phyloP scores from a whole-genome alignment of 805 yeast genomes.

The Candida tammaniensis region DNA sequence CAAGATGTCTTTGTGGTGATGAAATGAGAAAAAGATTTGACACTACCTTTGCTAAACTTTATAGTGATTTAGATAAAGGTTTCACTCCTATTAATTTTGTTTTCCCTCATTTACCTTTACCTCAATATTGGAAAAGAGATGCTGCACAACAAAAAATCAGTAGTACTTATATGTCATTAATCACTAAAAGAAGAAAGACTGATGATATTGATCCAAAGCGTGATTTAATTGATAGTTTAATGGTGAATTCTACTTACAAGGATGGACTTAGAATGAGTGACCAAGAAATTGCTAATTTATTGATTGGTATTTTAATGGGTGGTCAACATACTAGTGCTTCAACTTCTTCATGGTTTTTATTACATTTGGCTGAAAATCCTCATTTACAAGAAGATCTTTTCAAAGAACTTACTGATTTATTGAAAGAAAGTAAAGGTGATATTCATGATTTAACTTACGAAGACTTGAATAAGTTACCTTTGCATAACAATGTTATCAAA shows the following conservation, averaged over 20 bases:
- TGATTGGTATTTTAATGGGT: conserved; percentile 95
- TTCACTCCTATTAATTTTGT: conserved; percentile 95
- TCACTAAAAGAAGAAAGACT: conserved; percentile 65
- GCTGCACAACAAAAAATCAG: conserved; percentile 82
- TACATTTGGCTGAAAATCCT: conserved; percentile 87
- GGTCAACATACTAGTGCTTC: conserved; percentile 98
- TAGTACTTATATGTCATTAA: conserved; percentile 74
- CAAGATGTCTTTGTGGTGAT: conserved; percentile 85
- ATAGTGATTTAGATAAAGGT: conserved; percentile 92
- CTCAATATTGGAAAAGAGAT: conserved; percentile 82
- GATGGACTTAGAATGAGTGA: conserved; percentile 96
- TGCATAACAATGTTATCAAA: conserved; percentile 78
- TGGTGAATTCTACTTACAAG: conserved; percentile 80
- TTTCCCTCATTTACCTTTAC: conserved; percentile 89
- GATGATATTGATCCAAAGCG: conserved; percentile 75
- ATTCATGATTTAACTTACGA: conserved; percentile 71
- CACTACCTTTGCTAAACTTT: conserved; percentile 78
- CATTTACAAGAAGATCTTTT: conserved; percentile 79
- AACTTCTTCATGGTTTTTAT: conserved; percentile 90
- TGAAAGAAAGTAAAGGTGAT: conserved; percentile 49
- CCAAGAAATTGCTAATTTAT: conserved; percentile 86
- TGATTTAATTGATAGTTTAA: conserved; percentile 85
- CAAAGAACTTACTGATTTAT: conserved; percentile 66
- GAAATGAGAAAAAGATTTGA: conserved; percentile 84
- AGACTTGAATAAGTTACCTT: conserved; percentile 74